Base-by-base conservation (phyloP, 371 early-diverging fungal species). In the Actinomucor elegans region DNA sequence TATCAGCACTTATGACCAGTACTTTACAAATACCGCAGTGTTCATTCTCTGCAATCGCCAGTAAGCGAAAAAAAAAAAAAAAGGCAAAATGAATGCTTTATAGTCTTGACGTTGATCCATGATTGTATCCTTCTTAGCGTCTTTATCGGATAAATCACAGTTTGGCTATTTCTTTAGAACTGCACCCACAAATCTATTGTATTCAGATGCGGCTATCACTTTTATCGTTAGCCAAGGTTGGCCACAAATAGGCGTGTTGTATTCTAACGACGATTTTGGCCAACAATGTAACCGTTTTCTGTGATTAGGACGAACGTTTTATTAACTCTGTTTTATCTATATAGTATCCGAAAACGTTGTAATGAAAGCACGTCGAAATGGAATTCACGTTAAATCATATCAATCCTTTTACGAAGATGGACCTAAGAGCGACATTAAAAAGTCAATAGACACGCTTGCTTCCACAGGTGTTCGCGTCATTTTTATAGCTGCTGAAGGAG, bases 11-110 rank as follows among this genome's bases (percentile, higher is more conserved):
- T 5, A 67, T 83, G 73, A 81, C 84, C 15, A 81, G 80, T 34
- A 73, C 80, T 10, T 66, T 80, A 15, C 71, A 76, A n/a, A 83
- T 81, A 21, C 81, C 81, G n/a, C 84, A 83, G 44, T 83, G 84
- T 21, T 83, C 84, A 0, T 83, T 73, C 42, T 76, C 81, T 6
- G 84, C 84, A 5, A 71, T 77, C 17, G 77, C 81, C 29, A 80
- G 81, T 79, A 77, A 46, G 28, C 9, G 12, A 5, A 3, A 31
- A 31, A 15, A 10, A 0, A 23, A 10, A 52, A 44, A 6, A 37
- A 20, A 18, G 3, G 21, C 21, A 20, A 18, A 9, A 5, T 4
- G 12, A 2, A 38, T 21, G 21, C 12, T 2, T 20, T 38, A 9
- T n/a, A n/a, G n/a, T n/a, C n/a, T n/a, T n/a, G n/a, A n/a, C n/a